phyloP scores from a whole-genome alignment of 495 filamentous ascomycete species.

The Talaromyces nanjingensis region DNA sequence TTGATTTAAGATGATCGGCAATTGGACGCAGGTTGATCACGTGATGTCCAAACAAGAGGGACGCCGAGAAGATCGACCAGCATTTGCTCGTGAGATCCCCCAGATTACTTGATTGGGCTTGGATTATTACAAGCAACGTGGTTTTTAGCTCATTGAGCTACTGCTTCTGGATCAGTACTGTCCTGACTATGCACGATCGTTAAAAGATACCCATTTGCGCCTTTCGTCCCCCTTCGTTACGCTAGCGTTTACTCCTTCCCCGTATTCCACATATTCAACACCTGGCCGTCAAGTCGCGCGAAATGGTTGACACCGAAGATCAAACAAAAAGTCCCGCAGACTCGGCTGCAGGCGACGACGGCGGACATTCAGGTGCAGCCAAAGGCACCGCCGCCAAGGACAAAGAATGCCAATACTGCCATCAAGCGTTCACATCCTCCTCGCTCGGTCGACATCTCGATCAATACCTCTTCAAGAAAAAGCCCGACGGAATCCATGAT shows the following conservation, averaged over 20 bases:
- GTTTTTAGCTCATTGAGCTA: background rate
- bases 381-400: constrained; percentile 58
- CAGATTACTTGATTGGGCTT: background rate
- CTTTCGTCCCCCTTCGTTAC: background rate
- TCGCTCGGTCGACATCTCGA: constrained; percentile 90
- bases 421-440: constrained; percentile 81
- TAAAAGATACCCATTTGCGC: background rate
- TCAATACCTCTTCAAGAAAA: constrained; percentile 81
- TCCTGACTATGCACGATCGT: background rate
- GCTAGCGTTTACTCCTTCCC: background rate
- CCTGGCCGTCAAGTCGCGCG: background rate
- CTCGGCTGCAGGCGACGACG: constrained; percentile 37
- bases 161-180: background rate
- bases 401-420: constrained; percentile 76
- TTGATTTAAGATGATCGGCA: background rate
- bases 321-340: constrained; percentile 34
- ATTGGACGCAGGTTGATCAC: background rate
- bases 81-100: background rate
- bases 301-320: constrained; percentile 1
- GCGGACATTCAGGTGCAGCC: constrained; percentile 20
- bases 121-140: background rate
- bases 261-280: background rate
- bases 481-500: constrained; percentile 81
- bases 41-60: background rate
- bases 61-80: background rate